Evolutionary conservation across 2,329 filamentous ascomycete genomes (phyloP), one percentile per base, ranked within the genome.

Genomic region (Monosporascus sp.): DNA sequence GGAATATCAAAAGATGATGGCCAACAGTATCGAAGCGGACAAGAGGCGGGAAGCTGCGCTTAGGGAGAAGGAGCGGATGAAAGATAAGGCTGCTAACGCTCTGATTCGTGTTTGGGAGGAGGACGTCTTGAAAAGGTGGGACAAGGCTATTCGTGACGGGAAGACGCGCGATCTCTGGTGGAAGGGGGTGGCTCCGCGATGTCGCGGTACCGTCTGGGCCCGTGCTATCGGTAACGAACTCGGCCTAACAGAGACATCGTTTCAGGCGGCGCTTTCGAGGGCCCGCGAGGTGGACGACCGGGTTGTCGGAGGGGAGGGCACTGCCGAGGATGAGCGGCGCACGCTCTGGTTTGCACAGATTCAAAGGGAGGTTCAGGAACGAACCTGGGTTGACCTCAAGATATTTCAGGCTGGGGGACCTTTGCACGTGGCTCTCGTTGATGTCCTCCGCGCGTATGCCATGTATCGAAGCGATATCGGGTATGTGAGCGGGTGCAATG

Each of bases 1-100:
- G 64, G 85, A 94, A 67, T 94, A 92, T 66, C 86, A 92, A 70
- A 84, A 80, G 68, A 92, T 94, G 87, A 89, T 93, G 86, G 78
- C 77, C 0, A 75, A 74, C 45, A 84, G 82, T 59, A 69, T 75
- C 49, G 81, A 83, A 62, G 79, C 81, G 0, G 83, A 86, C 35
- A 79, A 80, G 53, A 79, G 79, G 63, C 81, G 73, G 58, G 82
- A 85, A 59, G 77, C 75, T 0, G 72, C 75, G 17, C 75, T 75
- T 51, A 72, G 70, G 64, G 78, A 70, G 58, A 79, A 77, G 63
- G 77, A 77, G 18, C 78, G 75, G 43, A 76, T 68, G 56, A 77
- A 78, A 52, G 83, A 85, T 58, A 78, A 75, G 50, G 76, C 74
- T 0, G 80, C 77, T 6, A 79, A 77, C 61, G 78, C 73, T 48